Evolutionary conservation across 176 grass and related monocot species (phyloP).

Genomic region (Alopecurus myosuroides): DNA sequence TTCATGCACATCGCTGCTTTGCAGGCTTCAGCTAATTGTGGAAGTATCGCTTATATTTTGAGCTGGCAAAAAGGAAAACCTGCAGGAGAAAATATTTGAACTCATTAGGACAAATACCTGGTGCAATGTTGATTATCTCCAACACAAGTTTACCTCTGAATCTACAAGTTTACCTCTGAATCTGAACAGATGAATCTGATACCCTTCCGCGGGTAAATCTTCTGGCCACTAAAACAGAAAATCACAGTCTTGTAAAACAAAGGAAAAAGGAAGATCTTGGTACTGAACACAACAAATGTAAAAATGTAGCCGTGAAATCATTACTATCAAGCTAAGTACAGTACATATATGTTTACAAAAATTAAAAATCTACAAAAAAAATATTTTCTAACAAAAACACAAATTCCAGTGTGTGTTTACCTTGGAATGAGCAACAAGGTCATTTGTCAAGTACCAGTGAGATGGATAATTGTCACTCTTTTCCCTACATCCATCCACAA

Average conservation of each 20-base stretch:
- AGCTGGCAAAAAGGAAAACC: constrained; percentile 90
- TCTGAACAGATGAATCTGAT: constrained; percentile 78
- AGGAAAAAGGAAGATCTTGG: not conserved
- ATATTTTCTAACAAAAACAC: too few species aligned
- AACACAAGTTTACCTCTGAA: constrained; percentile 39
- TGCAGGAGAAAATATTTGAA: not conserved
- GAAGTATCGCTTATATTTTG: constrained; percentile 92
- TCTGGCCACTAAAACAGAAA: constrained; percentile 83
- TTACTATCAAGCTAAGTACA: not conserved
- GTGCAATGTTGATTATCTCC: not conserved
- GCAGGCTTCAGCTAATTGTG: constrained; percentile 92
- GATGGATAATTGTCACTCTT: too few species aligned
- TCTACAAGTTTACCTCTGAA: too few species aligned
- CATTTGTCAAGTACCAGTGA: too few species aligned
- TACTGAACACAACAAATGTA: not conserved
- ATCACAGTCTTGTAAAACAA: constrained; percentile 62
- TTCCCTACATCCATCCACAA: too few species aligned
- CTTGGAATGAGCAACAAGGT: too few species aligned
- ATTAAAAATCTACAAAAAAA: too few species aligned
- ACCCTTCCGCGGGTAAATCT: constrained; percentile 93
- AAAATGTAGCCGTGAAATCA: not conserved
- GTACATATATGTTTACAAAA: not conserved
- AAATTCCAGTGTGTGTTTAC: too few species aligned
- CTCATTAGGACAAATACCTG: not conserved
- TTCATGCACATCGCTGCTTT: constrained; percentile 91